Evolutionary conservation across 345 rosid genomes (phyloP).

Genomic region (Kandelia obovata): DNA sequence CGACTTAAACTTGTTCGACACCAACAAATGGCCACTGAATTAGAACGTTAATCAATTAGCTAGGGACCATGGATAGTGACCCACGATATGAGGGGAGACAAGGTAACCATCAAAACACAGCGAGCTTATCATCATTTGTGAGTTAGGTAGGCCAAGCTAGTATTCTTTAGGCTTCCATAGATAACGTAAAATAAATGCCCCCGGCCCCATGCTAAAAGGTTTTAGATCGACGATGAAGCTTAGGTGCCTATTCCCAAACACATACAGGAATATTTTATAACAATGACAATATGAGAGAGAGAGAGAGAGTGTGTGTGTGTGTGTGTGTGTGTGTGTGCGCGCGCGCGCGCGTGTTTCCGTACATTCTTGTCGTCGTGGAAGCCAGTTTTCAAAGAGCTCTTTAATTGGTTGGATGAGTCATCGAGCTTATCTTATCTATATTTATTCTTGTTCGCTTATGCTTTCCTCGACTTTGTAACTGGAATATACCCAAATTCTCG

Average conservation of each 20-base stretch:
- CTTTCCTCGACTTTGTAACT: constrained; percentile 12
- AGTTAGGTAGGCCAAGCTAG: neutral
- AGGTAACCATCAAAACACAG: constrained; percentile 3
- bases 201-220: neutral
- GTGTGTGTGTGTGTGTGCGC: neutral
- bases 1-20: neutral
- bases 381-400: constrained; percentile 14
- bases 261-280: constrained; percentile 17
- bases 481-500: constrained; percentile 34
- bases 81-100: neutral
- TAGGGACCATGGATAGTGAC: neutral
- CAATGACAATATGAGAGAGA: constrained; percentile 9
- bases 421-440: constrained; percentile 42
- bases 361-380: constrained; percentile 16
- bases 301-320: neutral
- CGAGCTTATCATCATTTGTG: neutral
- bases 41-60: neutral
- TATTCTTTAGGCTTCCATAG: neutral
- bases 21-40: too few species aligned
- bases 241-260: constrained; percentile 10
- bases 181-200: neutral
- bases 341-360: neutral
- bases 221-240: neutral
- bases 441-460: neutral
- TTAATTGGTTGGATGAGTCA: constrained; percentile 33